phyloP scores from a whole-genome alignment of 139 green algal species.

The Nannochloris sp. region DNA sequence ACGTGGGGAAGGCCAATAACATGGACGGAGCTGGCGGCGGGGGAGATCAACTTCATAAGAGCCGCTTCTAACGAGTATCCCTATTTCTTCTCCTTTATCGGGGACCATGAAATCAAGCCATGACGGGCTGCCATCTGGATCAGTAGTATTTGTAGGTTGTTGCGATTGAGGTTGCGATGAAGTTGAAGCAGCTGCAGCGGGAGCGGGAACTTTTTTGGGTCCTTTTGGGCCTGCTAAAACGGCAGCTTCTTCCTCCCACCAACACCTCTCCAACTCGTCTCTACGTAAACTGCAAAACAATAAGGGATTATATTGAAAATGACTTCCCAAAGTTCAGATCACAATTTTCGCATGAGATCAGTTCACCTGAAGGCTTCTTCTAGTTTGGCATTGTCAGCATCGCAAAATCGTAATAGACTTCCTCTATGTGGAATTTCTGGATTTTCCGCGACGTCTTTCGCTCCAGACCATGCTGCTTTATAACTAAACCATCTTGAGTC shows the following conservation, averaged over 20 bases:
- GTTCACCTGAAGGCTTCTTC: constrained; percentile 26
- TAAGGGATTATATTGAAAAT: not conserved
- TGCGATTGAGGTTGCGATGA: not conserved
- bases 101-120: constrained; percentile 9
- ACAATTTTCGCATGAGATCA: not conserved
- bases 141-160: not conserved
- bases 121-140: not conserved
- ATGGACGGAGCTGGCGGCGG: constrained; percentile 27
- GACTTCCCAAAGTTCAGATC: not conserved
- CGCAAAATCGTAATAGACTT: constrained; percentile 33
- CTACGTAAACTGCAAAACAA: constrained; percentile 6
- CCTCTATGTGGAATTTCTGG: constrained; percentile 34
- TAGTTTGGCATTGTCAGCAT: constrained; percentile 21
- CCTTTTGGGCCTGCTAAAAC: constrained; percentile 1
- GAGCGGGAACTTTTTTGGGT: not conserved
- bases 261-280: constrained; percentile 36
- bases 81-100: constrained; percentile 4
- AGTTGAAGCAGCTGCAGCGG: not conserved
- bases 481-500: too few relatives aligned
- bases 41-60: constrained; percentile 45
- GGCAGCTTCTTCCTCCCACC: constrained; percentile 48
- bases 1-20: constrained; percentile 35
- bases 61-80: constrained; percentile 30
- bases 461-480: too few relatives aligned
- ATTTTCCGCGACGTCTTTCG: not conserved